phyloP scores from a whole-genome alignment of 768 basidiomycete genomes.

The Peribolospora baueri region DNA sequence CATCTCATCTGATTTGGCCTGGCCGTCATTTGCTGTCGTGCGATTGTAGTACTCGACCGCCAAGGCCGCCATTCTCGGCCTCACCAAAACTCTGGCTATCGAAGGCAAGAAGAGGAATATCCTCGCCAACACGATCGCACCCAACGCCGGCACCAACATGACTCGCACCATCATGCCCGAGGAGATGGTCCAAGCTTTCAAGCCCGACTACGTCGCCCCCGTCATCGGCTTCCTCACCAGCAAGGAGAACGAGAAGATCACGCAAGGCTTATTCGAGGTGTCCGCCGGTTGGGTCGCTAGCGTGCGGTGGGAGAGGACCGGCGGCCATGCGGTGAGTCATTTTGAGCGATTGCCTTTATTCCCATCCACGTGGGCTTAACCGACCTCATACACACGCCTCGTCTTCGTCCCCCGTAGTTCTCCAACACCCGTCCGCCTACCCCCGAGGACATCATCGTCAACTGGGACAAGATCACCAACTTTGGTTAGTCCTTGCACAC shows the following conservation, averaged over 20 bases:
- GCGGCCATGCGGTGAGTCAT: conserved; percentile 35
- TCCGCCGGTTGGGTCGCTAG: conserved; percentile 78
- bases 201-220: conserved; percentile 82
- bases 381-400: neutral
- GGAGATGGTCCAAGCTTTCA: conserved; percentile 17
- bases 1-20: neutral
- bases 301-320: conserved; percentile 75
- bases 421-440: conserved; percentile 46
- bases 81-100: conserved; percentile 70
- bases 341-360: neutral
- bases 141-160: conserved; percentile 17
- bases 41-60: conserved; percentile 54
- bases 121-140: conserved; percentile 63
- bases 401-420: conserved; percentile 48
- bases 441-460: conserved; percentile 52
- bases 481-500: conserved; percentile 24
- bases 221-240: conserved; percentile 74
- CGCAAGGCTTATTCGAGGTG: conserved; percentile 60
- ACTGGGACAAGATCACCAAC: conserved; percentile 62
- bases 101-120: conserved; percentile 86
- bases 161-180: conserved; percentile 15
- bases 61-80: conserved; percentile 69
- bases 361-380: neutral
- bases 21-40: neutral
- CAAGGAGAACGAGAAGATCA: conserved; percentile 42